Base-by-base conservation (phyloP, 768 basidiomycete genomes). In the Leccinellum rugosiceps region DNA sequence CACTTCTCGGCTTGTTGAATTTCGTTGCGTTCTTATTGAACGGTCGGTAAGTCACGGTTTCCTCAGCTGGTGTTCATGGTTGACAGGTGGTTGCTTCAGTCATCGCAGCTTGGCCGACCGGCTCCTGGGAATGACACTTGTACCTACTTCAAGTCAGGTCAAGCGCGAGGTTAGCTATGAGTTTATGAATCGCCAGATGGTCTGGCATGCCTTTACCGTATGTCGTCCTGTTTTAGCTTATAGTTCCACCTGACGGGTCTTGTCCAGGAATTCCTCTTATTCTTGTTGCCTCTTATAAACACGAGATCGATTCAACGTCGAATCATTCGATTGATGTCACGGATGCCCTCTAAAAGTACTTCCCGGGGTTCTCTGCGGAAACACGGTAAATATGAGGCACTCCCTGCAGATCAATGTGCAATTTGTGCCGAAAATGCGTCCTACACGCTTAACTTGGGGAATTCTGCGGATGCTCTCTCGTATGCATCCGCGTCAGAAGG, bases 161-260 rank as follows among this genome's bases (percentile, higher is more conserved):
- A 85, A 83, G 59, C 84, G 90, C 17, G 88, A 95, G 64, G 90
- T 98, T 51, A 96, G 92, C 67, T 99, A 97, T 73, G 97, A 98
- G 68, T 98, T 94, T 67, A 96, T 98, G 92, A 98, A 98, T 66
- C 90, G 97, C 63, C 96, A 98, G 72, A 91, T 99, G 83, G 97
- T 99, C 54, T 99, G 97, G 97, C 92, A 95, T 68, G 92, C 94
- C 0, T 96, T 98, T 72, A 98, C 97, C 7, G 96, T 96, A 67
- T 54, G 91, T 51, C 32, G 25, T 21, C 25, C 23, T 34, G 21
- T 44, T 50, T 43, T 32, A 48, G 15, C 21, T 30, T 32, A 31
- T 31, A 3, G 31, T 23, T 14, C 50, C 19, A 34, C 44, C 57
- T 59, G 47, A 61, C n/a, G 50, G 21, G 15, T 23, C 9, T 53